A percentile compares a stretch with the other conserved stretches of the same genome.
Evolutionary conservation across 148 eudicot species (phyloP).

Genomic region (Oxyria digyna): DNA sequence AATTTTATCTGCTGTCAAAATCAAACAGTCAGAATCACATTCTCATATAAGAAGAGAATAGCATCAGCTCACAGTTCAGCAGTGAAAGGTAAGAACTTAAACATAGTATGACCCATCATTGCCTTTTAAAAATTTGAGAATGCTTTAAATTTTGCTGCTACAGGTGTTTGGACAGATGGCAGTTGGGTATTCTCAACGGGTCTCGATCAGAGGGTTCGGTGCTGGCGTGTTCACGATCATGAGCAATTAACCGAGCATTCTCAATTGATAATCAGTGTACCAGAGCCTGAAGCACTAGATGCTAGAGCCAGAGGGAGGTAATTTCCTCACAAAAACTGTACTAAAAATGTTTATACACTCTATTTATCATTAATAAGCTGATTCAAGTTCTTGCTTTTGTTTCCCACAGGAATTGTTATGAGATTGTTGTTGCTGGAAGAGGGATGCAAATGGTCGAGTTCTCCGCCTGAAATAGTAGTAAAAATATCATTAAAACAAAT

Average conservation of each 20-base stretch:
- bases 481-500: too few species aligned
- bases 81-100: slow-evolving; percentile 53
- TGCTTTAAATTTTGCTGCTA: slow-evolving; percentile 9
- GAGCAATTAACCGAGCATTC: slow-evolving; percentile 43
- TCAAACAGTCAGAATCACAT: slow-evolving; percentile 27
- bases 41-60: slow-evolving; percentile 35
- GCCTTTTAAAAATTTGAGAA: not conserved
- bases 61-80: slow-evolving; percentile 88
- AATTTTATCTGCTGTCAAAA: slow-evolving; percentile 15
- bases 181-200: slow-evolving; percentile 79
- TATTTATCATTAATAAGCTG: not conserved
- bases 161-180: slow-evolving; percentile 97
- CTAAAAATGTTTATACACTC: not conserved
- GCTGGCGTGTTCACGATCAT: slow-evolving; percentile 51
- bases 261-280: slow-evolving; percentile 62
- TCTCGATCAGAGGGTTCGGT: slow-evolving; percentile 92
- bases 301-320: slow-evolving; percentile 58
- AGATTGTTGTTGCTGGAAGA: slow-evolving; percentile 81
- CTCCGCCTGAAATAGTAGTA: too few species aligned
- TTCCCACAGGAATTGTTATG: slow-evolving; percentile 50
- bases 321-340: not conserved
- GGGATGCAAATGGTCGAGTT: slow-evolving; percentile 85
- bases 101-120: not conserved
- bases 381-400: not conserved
- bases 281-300: slow-evolving; percentile 96